Percentiles rank a stretch among this genome's conserved stretches.
These are phyloP conservation scores for Tremella mesenterica DNA, from an alignment of 768 basidiomycete genomes.

Conservation along the genomic window DNA sequence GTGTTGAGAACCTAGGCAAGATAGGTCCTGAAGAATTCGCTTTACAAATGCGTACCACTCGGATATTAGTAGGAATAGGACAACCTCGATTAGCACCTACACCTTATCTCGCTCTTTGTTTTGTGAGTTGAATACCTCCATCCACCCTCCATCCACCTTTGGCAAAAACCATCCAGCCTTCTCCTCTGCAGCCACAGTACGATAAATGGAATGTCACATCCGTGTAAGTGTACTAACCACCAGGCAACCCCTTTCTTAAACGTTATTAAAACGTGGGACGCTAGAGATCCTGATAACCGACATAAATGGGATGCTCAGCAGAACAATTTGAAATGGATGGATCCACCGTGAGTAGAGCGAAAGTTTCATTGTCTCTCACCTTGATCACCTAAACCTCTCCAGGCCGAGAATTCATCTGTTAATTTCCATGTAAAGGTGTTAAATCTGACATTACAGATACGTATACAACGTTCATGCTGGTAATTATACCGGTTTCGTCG, in stretches of 20 bases:
- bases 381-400: neutral
- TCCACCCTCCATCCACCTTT: no score
- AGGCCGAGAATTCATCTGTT: neutral
- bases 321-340: neutral
- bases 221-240: neutral
- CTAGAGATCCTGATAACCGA: constrained; percentile 6
- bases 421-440: neutral
- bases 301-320: constrained; percentile 7
- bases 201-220: neutral
- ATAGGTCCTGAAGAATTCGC: constrained; percentile 4
- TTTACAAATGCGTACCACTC: constrained; percentile 1
- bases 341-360: constrained; percentile 9
- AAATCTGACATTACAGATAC: neutral
- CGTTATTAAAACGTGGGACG: constrained; percentile 8
- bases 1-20: constrained; percentile 4
- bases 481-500: constrained; percentile 9
- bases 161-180: no score
- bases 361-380: neutral
- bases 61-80: constrained; percentile 6
- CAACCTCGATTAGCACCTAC: constrained; percentile 10
- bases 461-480: constrained; percentile 10
- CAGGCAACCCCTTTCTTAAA: constrained; percentile 13
- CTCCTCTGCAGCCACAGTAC: no score
- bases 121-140: no score
- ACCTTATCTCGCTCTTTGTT: constrained; percentile 6